Evolutionary conservation across 2,329 filamentous ascomycete genomes (phyloP), one percentile per base, ranked within the genome.

Genomic region (Cladosporium sp.): DNA sequence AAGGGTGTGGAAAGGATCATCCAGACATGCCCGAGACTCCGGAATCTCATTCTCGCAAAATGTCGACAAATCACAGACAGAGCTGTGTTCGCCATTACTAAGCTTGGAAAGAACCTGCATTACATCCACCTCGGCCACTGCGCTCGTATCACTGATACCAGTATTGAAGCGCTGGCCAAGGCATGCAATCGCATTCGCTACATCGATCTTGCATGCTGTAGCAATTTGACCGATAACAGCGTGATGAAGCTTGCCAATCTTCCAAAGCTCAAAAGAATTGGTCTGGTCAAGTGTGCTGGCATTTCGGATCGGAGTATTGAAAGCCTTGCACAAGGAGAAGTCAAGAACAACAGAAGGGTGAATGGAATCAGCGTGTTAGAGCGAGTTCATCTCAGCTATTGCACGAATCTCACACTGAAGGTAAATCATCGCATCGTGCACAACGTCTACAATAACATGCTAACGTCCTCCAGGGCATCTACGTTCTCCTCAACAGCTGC

Each of bases 121-220:
- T 97, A 95, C 67, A 85, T 98, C 46, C 93, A 98, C 64, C 78
- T 98, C 2, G 93, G 93, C 8, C 93, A 98, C 67, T 98, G 93
- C 68, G 82, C 82, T 22, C 83, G 91, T 40, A 91, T 98, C 63
- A 96, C 92, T 0, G 93, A 98, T 63, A 78, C 83, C 30, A 91
- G 89, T 1, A 89, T 98, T 15, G 86, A 87, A 60, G 84, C 83
- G 49, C 77, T 98, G 27, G 89, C 96, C 33, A 84, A 85, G 58
- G 77, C 76, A 47, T 98, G 93, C 75, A 97, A 92, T 62, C 83
- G 93, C 19, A 97, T 98, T 58, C 82, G 93, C 49, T 98, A 98
- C 67, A 98, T 98, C 56, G 93, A 98, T 65, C 74, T 98, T 38
- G 93, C 93, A n/a, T 97, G 93, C 72, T 98, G 93, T 69, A 81